A percentile compares a stretch with the other conserved stretches of the same genome.
phyloP scores from a whole-genome alignment of 805 yeast genomes.

The Myxozyma kluyveri region DNA sequence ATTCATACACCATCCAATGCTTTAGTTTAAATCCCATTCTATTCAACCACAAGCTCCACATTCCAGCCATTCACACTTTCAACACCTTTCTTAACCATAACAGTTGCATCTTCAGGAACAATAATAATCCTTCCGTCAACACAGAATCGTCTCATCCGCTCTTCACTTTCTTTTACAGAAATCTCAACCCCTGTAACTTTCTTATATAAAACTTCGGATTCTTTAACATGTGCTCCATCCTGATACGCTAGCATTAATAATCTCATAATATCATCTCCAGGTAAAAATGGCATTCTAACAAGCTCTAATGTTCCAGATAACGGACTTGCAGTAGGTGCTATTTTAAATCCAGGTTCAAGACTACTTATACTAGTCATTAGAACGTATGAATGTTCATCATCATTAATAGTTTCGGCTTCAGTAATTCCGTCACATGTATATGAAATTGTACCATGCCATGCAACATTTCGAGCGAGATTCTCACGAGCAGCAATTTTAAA shows the following conservation, averaged over 20 bases:
- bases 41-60: too few relatives aligned
- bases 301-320: conserved; percentile 45
- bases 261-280: conserved; percentile 46
- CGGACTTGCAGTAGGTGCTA: conserved; percentile 59
- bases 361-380: conserved; percentile 53
- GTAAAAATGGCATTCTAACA: conserved; percentile 45
- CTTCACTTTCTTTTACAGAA: conserved; percentile 35
- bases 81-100: conserved; percentile 21
- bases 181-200: conserved; percentile 36
- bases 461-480: conserved; percentile 51
- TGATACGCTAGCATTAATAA: conserved; percentile 59
- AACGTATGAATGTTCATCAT: conserved; percentile 57
- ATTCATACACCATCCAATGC: too few relatives aligned
- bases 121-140: conserved; percentile 60
- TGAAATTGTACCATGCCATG: conserved; percentile 47
- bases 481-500: conserved; percentile 66
- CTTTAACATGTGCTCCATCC: conserved; percentile 52
- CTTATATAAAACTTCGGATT: conserved; percentile 50
- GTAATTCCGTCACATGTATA: conserved; percentile 16
- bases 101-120: conserved; percentile 31
- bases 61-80: conserved; percentile 26
- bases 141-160: conserved; percentile 53
- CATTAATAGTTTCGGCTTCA: conserved; percentile 10
- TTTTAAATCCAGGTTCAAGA: conserved; percentile 59
- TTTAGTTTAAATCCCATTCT: too few relatives aligned